Base-by-base conservation (phyloP, 108 stramenopile species). In the Skeletonema potamos region DNA sequence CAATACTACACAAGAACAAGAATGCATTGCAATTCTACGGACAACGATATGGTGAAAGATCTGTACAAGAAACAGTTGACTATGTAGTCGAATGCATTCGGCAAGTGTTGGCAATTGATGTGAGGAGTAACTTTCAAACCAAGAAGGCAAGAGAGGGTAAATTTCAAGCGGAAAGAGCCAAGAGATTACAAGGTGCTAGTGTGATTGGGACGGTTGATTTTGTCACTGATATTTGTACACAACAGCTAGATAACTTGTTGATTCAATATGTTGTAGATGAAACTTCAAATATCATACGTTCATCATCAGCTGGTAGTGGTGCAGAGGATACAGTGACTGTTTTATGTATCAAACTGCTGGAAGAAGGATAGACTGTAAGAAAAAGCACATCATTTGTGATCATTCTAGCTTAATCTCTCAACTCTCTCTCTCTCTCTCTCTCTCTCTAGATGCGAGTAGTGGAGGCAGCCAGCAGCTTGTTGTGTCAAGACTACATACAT, bases 171-270 rank as follows among this genome's bases (percentile, higher is more conserved):
- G 93, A 95, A 66, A 82, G 83, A 55, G 79, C 89, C 8, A 58
- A 20, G 11, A 78, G 93, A 13, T 44, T 95, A 28, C 82, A 75
- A 33, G 43, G 32, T 24, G 68, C 64, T 28, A 17, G 20, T 20
- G n/a, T 13, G 0, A 39, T 12, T 30, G 71, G 18, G 27, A 12
- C 6, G 27, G 57, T 33, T 30, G 55, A 2, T 15, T 46, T 37
- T 36, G 61, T 17, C 24, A 43, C n/a, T 2, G 30, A 64, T 70
- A 26, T 34, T 43, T 94, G 93, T 58, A 91, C 90, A 5, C 93
- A 94, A 61, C 93, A 91, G 70, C 65, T 94, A 6, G 93, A 94
- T 74, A 91, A 90, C 72, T 66, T 94, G 30, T 61, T 94, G 43
- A 66, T 94, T 29, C 55, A 82, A 27, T 94, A 80, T 58, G 71